Conservation (phyloP, 2,329 filamentous ascomycete genomes). For the Neodidymelliopsis sp. region DNA sequence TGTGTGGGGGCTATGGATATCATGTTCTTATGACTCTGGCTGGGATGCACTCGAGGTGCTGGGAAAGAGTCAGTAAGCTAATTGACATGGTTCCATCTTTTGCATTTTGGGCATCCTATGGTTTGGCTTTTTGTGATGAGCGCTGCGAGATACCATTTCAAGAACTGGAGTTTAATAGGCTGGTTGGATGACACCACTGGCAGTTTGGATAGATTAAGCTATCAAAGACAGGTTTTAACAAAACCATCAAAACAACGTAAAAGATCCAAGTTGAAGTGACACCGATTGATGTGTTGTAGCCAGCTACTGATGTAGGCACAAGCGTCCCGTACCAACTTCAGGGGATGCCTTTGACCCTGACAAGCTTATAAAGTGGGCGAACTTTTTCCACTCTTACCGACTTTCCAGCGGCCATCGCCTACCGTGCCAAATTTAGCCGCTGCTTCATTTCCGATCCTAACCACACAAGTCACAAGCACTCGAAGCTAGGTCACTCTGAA, state of each 20-base stretch:
- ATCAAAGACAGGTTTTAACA: background rate
- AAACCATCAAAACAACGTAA: background rate
- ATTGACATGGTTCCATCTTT: slow-evolving; percentile 44
- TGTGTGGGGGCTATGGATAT: slow-evolving; percentile 47
- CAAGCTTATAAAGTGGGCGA: background rate
- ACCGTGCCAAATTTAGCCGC: slow-evolving; percentile 4
- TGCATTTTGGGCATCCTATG: slow-evolving; percentile 15
- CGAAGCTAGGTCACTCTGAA: background rate
- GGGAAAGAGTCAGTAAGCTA: slow-evolving; percentile 39
- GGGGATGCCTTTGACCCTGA: slow-evolving; percentile 13
- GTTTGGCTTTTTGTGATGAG: slow-evolving; percentile 7
- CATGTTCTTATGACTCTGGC: slow-evolving; percentile 45
- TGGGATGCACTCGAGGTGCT: slow-evolving; percentile 3
- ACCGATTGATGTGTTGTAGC: background rate
- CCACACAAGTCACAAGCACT: slow-evolving; percentile 6
- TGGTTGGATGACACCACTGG: slow-evolving; percentile 5
- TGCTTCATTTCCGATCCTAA: slow-evolving; percentile 13
- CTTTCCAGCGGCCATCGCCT: slow-evolving; percentile 1
- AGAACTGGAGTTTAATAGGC: slow-evolving; percentile 12
- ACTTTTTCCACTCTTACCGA: slow-evolving; percentile 2
- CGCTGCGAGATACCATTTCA: slow-evolving; percentile 7
- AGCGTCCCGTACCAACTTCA: slow-evolving; percentile 6
- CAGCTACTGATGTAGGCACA: slow-evolving; percentile 6
- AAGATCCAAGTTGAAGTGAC: background rate
- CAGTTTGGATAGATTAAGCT: background rate